Evolutionary conservation across 2,329 filamentous ascomycete genomes (phyloP), one percentile per base, ranked within the genome.

Genomic region (Lecanicillium sp.): DNA sequence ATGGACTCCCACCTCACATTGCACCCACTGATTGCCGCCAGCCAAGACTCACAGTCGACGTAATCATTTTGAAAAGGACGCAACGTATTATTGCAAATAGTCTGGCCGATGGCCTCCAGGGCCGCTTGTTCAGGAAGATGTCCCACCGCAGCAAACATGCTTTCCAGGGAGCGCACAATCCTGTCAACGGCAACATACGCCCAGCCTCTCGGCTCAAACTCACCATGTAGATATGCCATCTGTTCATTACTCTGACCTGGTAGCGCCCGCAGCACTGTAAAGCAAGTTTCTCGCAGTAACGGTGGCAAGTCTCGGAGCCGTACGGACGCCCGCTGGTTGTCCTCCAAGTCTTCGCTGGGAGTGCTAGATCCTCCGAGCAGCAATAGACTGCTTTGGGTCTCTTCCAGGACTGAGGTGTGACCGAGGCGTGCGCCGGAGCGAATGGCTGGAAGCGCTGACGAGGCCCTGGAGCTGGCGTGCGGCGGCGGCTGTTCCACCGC

Each of bases 1-100:
- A 74, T 46, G 0, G 67, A 64, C 44, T 74, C 71, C 71, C 71
- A 74, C 1, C 71, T 62, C 17, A 70, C 55, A 14, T 64, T 65
- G 0, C 52, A 51, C 0, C 69, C 69, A 0, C 58, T 60, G 40
- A 73, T 69, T 29, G 71, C 67, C 2, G 54, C 56, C 1, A 67
- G 54, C 68, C 69, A 74, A n/a, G 55, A 55, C 3, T 63, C 52
- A 0, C 64, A 53, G n/a, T 63, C 59, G 0, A 58, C 50, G 8
- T 67, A 60, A 0, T 66, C 57, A 12, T 72, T 68, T 0, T 52
- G 52, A 9, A 71, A 58, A 0, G 65, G 62, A 6, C 56, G 59
- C 0, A 61, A 53, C 0, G 68, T 71, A 37, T 73, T 73, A 20
- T 55, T 49, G 45, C 63, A 70, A 12, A 73, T 51, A 3, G 58